Evolutionary conservation across 2,329 filamentous ascomycete genomes (phyloP).

Genomic region (Diaporthe ampelina): DNA sequence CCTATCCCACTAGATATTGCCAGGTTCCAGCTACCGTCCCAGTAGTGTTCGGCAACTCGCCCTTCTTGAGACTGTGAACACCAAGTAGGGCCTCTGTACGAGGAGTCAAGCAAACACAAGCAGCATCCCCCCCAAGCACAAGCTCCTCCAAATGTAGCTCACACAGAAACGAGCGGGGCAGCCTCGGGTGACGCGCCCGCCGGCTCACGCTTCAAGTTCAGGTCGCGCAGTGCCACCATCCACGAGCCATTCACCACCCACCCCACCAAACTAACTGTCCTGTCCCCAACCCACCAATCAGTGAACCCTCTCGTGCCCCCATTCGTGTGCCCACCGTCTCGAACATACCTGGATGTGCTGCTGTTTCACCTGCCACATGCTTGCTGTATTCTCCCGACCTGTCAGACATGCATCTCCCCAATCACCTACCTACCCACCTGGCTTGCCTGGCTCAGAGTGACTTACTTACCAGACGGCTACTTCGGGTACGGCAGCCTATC

Average conservation of each 20-base stretch:
- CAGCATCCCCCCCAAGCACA: not conserved
- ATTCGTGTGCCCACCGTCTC: not conserved
- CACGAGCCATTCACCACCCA: not conserved
- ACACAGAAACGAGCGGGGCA: not conserved
- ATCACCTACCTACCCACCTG: not conserved
- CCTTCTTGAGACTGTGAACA: not conserved
- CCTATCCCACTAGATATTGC: no score
- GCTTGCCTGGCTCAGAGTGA: not conserved
- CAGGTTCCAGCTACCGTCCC: no score
- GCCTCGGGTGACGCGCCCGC: not conserved
- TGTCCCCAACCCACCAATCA: no score
- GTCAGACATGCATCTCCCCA: not conserved
- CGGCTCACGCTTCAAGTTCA: not conserved
- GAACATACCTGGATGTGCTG: not conserved
- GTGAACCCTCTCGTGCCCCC: no score
- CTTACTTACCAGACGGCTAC: not conserved
- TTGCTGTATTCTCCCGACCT: not conserved
- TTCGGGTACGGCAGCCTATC: not conserved
- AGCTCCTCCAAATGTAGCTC: not conserved
- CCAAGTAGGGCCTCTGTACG: not conserved
- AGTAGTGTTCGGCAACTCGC: not conserved
- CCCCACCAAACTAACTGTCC: no score
- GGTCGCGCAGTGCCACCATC: not conserved
- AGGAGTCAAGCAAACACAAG: not conserved
- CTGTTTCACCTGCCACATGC: not conserved